Evolutionary conservation across 495 filamentous ascomycete genomes (phyloP).

Genomic region (Talaromyces ruber): DNA sequence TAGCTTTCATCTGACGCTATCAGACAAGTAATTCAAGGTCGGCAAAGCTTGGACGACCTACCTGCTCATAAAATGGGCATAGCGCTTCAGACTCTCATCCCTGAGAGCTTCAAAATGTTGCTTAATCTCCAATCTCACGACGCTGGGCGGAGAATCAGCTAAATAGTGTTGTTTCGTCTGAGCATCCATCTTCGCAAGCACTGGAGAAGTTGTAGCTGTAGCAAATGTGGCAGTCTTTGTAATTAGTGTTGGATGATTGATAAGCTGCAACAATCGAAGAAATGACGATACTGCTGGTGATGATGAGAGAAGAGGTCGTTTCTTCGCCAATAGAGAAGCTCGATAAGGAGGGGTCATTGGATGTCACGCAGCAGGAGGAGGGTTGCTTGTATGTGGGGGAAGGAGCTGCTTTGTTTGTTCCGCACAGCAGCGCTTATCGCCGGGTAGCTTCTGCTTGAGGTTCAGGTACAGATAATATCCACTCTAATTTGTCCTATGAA

Average conservation of each 20-base stretch:
- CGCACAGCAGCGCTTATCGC: not conserved
- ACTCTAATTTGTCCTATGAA: not conserved
- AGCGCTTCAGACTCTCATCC: slow-evolving; percentile 60
- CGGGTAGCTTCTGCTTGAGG: not conserved
- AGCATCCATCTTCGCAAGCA: slow-evolving; percentile 25
- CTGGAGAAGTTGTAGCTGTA: slow-evolving; percentile 1
- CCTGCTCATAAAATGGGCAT: slow-evolving; percentile 89
- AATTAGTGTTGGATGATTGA: not conserved
- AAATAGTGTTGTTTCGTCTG: slow-evolving; percentile 58
- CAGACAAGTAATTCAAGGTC: not conserved
- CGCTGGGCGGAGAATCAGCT: slow-evolving; percentile 79
- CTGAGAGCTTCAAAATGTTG: slow-evolving; percentile 80
- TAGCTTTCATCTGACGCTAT: not conserved
- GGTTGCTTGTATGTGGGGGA: not conserved
- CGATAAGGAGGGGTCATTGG: not conserved
- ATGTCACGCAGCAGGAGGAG: not conserved
- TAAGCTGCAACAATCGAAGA: not conserved
- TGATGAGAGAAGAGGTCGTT: not conserved
- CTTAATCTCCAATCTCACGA: slow-evolving; percentile 79
- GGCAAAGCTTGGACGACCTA: slow-evolving; percentile 22
- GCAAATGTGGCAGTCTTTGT: slow-evolving; percentile 3
- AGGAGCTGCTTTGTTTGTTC: not conserved
- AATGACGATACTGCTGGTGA: not conserved
- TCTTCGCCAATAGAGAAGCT: not conserved
- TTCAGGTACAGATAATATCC: not conserved